phyloP scores from a whole-genome alignment of 371 early-diverging fungal species.

The Mucor sp. region DNA sequence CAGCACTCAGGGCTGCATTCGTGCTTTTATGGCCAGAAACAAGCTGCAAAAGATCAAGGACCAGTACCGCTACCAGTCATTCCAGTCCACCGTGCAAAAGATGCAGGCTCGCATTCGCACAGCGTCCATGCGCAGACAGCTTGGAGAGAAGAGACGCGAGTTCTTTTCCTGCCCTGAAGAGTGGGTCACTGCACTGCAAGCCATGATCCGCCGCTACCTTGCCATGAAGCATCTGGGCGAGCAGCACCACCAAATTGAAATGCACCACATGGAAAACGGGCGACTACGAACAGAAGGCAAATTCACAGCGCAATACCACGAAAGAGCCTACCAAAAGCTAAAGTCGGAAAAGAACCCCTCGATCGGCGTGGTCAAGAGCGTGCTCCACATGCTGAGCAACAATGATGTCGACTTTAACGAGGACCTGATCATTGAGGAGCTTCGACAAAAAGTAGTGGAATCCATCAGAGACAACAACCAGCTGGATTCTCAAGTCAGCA shows the following conservation, averaged over 20 bases:
- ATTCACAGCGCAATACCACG: constrained; percentile 12
- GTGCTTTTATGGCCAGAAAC: constrained; percentile 16
- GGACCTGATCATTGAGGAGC: constrained; percentile 85
- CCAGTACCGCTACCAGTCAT: constrained; percentile 16
- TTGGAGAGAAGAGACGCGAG: constrained; percentile 23
- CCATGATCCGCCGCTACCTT: constrained; percentile 14
- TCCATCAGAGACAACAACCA: constrained; percentile 91
- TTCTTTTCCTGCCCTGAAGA: constrained; percentile 21
- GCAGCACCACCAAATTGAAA: constrained; percentile 8
- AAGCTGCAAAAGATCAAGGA: constrained; percentile 26
- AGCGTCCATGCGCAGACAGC: constrained; percentile 2
- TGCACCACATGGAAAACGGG: background rate
- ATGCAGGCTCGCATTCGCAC: constrained; percentile 19
- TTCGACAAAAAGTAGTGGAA: constrained; percentile 85
- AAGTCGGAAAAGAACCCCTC: constrained; percentile 76
- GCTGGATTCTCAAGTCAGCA: constrained; percentile 81
- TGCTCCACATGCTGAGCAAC: constrained; percentile 90
- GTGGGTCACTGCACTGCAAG: constrained; percentile 23
- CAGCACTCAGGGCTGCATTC: constrained; percentile 16
- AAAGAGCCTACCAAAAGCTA: constrained; percentile 18
- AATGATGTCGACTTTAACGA: constrained; percentile 91
- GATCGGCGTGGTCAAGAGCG: constrained; percentile 81
- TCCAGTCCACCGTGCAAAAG: constrained; percentile 8
- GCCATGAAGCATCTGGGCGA: constrained; percentile 10
- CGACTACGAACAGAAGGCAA: constrained; percentile 9